A percentile compares a stretch with the other conserved stretches of the same genome.
phyloP scores from a whole-genome alignment of 345 rosid genomes.

The Salix udensis region DNA sequence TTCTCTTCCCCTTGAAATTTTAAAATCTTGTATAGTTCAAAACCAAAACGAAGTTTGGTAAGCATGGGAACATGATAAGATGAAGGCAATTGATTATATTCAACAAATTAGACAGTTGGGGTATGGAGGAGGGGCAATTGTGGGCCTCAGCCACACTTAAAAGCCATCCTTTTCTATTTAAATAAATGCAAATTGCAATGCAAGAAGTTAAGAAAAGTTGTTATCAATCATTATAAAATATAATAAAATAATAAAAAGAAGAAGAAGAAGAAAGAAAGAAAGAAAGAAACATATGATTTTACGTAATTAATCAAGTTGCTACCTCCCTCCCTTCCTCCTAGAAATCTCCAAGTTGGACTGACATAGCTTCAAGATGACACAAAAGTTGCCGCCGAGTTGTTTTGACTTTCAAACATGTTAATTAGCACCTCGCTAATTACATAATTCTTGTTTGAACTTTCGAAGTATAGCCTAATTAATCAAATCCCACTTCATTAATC shows the following conservation, averaged over 20 bases:
- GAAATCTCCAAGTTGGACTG: neutral
- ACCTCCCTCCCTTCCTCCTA: neutral
- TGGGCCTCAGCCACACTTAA: neutral
- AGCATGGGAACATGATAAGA: neutral
- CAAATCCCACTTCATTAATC: neutral
- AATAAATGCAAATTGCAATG: neutral
- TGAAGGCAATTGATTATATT: neutral
- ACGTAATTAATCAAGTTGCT: neutral
- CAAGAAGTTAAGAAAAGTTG: neutral
- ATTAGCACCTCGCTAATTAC: too few species aligned
- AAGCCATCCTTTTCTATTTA: neutral
- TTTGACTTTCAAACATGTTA: neutral
- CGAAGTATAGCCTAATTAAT: neutral
- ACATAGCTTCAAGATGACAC: neutral
- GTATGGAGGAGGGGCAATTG: too few species aligned
- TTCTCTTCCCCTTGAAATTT: neutral
- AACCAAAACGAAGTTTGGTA: too few species aligned
- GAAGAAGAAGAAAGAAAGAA: too few species aligned
- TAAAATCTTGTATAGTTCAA: too few species aligned
- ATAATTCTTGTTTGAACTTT: neutral
- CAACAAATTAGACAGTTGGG: too few species aligned
- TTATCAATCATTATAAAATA: too few species aligned
- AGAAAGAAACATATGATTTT: too few species aligned
- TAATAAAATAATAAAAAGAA: too few species aligned
- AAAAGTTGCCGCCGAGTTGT: slow-evolving; percentile 1